Conservation (phyloP, 306 rosid genomes). For the Citrullus mucosospermus region DNA sequence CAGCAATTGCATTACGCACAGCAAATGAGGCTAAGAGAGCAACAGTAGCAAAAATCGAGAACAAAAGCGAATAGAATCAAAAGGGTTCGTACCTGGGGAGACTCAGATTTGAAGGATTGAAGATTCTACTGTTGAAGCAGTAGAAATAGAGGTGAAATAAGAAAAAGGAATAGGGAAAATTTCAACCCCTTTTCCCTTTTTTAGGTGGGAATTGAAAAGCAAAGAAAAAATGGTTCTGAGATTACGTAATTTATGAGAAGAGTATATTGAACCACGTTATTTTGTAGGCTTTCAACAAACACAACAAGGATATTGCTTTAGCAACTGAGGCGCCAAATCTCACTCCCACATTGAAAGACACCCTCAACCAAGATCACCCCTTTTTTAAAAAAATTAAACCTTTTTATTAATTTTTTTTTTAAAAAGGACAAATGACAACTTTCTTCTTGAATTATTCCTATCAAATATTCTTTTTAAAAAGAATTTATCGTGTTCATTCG, state of each 20-base stretch:
- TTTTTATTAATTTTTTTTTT: no score
- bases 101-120: not conserved
- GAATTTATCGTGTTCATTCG: not conserved
- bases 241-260: not conserved
- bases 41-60: not conserved
- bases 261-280: not conserved
- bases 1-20: not conserved
- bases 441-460: not conserved
- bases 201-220: not conserved
- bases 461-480: not conserved
- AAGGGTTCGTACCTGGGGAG: constrained; percentile 6
- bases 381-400: no score
- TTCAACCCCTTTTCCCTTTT: not conserved
- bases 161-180: not conserved
- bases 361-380: not conserved
- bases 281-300: not conserved
- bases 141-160: not conserved
- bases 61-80: not conserved
- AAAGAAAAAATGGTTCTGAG: not conserved
- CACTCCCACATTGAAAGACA: not conserved
- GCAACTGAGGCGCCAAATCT: not conserved
- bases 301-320: not conserved
- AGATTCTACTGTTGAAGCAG: not conserved
- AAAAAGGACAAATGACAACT: not conserved
- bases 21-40: not conserved